Evolutionary conservation across 129 eudicot species (phyloP), one percentile per base, ranked within the genome.

Genomic region (Centrapalus pauciflorus): DNA sequence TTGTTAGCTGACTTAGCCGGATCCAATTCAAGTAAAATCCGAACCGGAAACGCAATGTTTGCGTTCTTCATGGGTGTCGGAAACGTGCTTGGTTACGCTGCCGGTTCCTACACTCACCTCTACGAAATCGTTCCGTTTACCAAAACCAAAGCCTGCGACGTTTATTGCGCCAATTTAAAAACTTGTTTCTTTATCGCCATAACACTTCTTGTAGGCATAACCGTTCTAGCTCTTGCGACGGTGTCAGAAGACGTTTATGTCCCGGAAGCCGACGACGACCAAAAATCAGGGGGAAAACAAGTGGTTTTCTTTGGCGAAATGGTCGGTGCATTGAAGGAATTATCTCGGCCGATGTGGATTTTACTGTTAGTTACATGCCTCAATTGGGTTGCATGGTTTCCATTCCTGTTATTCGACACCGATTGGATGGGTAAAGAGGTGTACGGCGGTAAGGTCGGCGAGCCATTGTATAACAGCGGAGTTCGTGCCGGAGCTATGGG

Each of bases 61-160:
- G 83, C 98, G 13, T 92, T 92, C 23, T 92, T 92, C 77, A 92
- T 87, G 96, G 98, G 87, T 0, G 95, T 92, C 1, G 96, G 98
- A 0, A 92, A 85, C 51, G 83, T 92, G 0, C 54, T 88, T 3
- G 98, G 98, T 0, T 92, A 92, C 56, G 95, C 98, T 5, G 96
- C 98, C 4, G 96, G 98, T 0, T 79, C 95, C 0, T 92, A 85
- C 85, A 55, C 77, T 0, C 73, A 79, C 55, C 81, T 92, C 0
- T 85, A 83, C 75, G 61, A 61, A 43, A 3, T 83, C 43, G 80
- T 71, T 41, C 96, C 98, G 0, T 92, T 88, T 11, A 71, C 98
- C 0, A 69, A 72, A 55, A 92, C 98, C 2, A 32, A 27, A 7
- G 91, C 98, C 0, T 92, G 98, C 4, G 94, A 85, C n/a, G 23